Percentiles rank a stretch among this genome's conserved stretches.
phyloP scores from a whole-genome alignment of 192 early-diverging fungal genomes.

The Lobosporangium transversale region DNA sequence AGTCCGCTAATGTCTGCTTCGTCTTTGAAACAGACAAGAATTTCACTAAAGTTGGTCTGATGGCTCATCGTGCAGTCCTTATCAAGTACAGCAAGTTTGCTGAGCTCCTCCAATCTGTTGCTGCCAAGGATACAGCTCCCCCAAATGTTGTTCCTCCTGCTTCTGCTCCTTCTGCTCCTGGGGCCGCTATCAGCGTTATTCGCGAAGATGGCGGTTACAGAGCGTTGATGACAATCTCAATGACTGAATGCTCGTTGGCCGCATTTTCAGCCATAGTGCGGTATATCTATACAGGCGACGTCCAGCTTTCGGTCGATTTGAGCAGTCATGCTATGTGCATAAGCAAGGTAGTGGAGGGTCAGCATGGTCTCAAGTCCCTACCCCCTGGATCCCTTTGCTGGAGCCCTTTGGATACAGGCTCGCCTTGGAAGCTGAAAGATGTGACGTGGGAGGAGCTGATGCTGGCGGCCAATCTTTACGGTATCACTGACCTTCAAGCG shows the following conservation, averaged over 20 bases:
- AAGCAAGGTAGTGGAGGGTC: background rate
- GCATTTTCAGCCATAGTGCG: slow-evolving; percentile 1
- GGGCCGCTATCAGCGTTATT: no score
- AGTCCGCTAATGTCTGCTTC: background rate
- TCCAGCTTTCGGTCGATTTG: background rate
- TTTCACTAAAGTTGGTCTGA: background rate
- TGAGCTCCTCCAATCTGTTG: no score
- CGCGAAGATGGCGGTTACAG: background rate
- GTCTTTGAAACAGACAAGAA: background rate
- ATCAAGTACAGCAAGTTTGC: no score
- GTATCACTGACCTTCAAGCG: background rate
- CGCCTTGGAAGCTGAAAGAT: slow-evolving; percentile 7
- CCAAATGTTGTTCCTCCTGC: no score
- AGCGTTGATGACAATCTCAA: background rate
- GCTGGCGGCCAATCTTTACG: background rate
- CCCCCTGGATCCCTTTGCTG: background rate
- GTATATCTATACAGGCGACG: slow-evolving; percentile 18
- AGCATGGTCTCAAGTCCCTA: background rate
- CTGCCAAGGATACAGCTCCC: no score
- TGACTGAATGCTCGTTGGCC: background rate
- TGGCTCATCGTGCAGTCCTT: no score
- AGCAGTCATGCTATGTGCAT: background rate
- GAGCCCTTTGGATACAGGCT: background rate
- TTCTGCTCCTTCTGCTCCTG: no score
- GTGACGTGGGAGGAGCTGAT: slow-evolving; percentile 19